Conservation (phyloP, 2,329 filamentous ascomycete genomes). For the Sporothrix phasma region DNA sequence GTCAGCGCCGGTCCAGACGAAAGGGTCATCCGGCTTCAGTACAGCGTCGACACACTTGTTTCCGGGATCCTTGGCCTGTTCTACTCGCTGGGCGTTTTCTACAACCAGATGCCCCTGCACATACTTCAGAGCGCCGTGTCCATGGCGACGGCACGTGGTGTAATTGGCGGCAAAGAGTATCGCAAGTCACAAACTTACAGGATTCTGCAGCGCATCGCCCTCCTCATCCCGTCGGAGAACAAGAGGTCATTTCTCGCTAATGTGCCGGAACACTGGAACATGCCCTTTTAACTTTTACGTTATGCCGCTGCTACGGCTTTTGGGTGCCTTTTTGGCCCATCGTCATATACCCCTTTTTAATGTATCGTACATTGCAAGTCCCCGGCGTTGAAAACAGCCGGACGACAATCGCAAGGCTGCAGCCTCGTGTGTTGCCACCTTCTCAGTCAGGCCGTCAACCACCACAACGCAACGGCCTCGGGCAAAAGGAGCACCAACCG, state of each 20-base stretch:
- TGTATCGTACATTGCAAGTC: neutral
- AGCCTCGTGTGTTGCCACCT: neutral
- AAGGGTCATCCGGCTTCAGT: neutral
- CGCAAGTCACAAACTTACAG: neutral
- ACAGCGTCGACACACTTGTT: slow-evolving; percentile 7
- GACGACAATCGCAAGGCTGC: neutral
- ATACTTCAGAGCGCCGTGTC: neutral
- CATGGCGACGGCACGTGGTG: neutral
- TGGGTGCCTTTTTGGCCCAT: neutral
- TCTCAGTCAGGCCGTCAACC: neutral
- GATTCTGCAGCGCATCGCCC: neutral
- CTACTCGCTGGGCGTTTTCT: slow-evolving; percentile 14
- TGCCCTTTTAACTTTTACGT: neutral
- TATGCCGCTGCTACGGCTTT: neutral
- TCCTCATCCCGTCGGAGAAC: neutral
- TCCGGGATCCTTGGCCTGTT: slow-evolving; percentile 12
- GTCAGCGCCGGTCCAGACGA: neutral
- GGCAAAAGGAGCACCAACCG: neutral
- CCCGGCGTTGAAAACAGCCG: neutral
- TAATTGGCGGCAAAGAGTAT: neutral
- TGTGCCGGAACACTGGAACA: neutral
- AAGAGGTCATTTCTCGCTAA: neutral
- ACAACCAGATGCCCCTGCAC: slow-evolving; percentile 9
- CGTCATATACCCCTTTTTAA: neutral
- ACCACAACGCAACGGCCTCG: too few relatives aligned